Percentiles rank a stretch among this genome's conserved stretches.
These are phyloP conservation scores for Jamesozyma piceae DNA, from an alignment of 805 yeast species.

Conservation along the genomic window DNA sequence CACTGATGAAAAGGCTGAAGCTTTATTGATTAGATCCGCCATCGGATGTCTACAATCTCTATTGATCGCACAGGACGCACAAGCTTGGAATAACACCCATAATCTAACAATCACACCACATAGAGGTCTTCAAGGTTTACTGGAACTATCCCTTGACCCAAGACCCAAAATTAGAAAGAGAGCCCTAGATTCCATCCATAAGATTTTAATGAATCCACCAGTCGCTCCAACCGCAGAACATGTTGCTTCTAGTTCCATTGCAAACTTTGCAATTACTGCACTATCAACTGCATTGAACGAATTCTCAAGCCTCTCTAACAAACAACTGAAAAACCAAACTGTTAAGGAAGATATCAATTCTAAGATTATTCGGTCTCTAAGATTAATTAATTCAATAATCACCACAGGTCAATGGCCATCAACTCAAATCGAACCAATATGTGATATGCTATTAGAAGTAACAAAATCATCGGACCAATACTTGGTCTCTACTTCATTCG, in stretches of 20 bases:
- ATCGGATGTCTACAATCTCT: conserved; percentile 78
- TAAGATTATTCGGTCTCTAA: conserved; percentile 64
- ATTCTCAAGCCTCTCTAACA: conserved; percentile 29
- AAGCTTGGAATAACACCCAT: conserved; percentile 59
- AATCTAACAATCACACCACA: conserved; percentile 52
- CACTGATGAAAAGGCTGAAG: conserved; percentile 57
- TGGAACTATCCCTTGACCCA: conserved; percentile 73
- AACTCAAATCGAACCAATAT: conserved; percentile 54
- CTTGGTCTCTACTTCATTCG: conserved; percentile 71
- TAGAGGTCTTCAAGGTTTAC: conserved; percentile 68
- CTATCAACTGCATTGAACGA: conserved; percentile 40
- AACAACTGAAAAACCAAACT: conserved; percentile 25
- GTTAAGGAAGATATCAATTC: conserved; percentile 44
- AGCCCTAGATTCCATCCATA: conserved; percentile 79
- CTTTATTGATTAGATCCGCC: conserved; percentile 74
- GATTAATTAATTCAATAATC: conserved; percentile 62
- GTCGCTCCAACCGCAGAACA: conserved; percentile 71
- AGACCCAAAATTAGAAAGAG: conserved; percentile 94
- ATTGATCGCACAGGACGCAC: conserved; percentile 68
- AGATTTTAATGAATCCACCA: conserved; percentile 55
- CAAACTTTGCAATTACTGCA: conserved; percentile 54
- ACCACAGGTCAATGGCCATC: conserved; percentile 78
- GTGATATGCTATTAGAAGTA: conserved; percentile 66
- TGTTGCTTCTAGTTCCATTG: conserved; percentile 61
- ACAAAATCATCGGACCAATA: conserved; percentile 79